Percentiles rank a stretch among this genome's conserved stretches.
These are phyloP conservation scores for Herpotrichia juniperi DNA, from an alignment of 2,329 filamentous ascomycete species.

Conservation along the genomic window DNA sequence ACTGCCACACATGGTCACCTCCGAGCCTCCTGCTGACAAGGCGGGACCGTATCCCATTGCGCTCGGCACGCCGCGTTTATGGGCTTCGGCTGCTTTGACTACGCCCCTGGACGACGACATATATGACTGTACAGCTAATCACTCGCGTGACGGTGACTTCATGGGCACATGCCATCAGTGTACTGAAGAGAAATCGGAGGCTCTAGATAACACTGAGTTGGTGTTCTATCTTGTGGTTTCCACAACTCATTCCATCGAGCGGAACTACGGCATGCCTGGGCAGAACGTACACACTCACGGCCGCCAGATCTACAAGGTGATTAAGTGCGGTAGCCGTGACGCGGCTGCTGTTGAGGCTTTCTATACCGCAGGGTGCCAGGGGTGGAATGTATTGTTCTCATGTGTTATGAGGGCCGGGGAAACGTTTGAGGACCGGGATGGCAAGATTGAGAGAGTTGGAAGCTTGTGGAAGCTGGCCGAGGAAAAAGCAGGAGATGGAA, in stretches of 20 bases:
- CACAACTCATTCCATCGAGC: constrained; percentile 25
- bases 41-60: constrained; percentile 22
- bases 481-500: constrained; percentile 13
- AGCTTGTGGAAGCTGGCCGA: constrained; percentile 33
- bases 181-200: constrained; percentile 33
- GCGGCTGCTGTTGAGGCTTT: constrained; percentile 36
- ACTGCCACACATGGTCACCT: constrained; percentile 11
- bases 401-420: constrained; percentile 36
- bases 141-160: constrained; percentile 18
- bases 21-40: constrained; percentile 7
- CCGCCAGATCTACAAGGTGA: constrained; percentile 34
- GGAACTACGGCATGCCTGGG: constrained; percentile 8
- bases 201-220: constrained; percentile 25
- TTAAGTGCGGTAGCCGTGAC: constrained; percentile 40
- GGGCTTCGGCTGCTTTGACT: constrained; percentile 35
- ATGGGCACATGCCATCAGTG: constrained; percentile 27
- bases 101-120: constrained; percentile 38
- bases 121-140: constrained; percentile 25
- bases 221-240: constrained; percentile 35
- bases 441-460: constrained; percentile 24
- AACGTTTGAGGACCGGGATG: constrained; percentile 22
- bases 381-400: constrained; percentile 39
- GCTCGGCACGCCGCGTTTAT: constrained; percentile 32
- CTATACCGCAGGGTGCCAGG: constrained; percentile 33
- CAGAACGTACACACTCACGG: constrained; percentile 20